Evolutionary conservation across 805 yeast genomes (phyloP), one percentile per base, ranked within the genome.

Genomic region (Candida qinlingensis): DNA sequence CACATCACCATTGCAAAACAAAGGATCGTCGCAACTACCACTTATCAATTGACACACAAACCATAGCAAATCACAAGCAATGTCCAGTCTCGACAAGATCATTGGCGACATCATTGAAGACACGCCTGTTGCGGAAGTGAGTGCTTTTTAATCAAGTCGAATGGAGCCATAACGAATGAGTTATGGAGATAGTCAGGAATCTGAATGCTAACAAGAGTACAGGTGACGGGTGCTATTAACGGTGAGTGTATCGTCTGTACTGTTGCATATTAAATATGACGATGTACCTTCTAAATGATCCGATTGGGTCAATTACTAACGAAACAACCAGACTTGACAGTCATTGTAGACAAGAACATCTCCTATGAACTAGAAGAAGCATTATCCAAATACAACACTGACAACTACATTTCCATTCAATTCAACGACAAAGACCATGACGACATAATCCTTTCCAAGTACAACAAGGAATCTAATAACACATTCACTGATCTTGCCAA

Each of bases 81-180:
- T 52, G 55, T 43, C 52, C 6, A 52, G 38, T n/a, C 37, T 54
- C 19, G 49, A 54, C 30, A 37, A 46, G 10, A 45, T 54, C 12
- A 46, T 54, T 13, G 30, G 29, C 13, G 58, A 66, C 7, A 64
- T 71, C 54, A 61, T 80, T 36, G 56, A 62, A 31, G 83, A 79
- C 46, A 74, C 83, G 3, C 83, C 85, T 25, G 79, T 83, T 6
- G 85, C 85, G 19, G 79, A 75, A 60, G 72, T 73, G 39, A 54
- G 70, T 46, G 43, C 46, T 7, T 47, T 28, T 13, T 29, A 12
- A 12, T 19, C 28, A n/a, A n/a, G 25, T 12, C 9, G 2, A 26
- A 25, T 33, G 30, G 34, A 8, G 25, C 30, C 5, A 6, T 10
- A 13, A 19, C 3, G 19, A 19, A 19, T 19, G 19, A 19, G 19